Percentiles rank a stretch among this genome's conserved stretches.
phyloP scores from a whole-genome alignment of 768 basidiomycete genomes.

The Boletus rufocinnamomeus region DNA sequence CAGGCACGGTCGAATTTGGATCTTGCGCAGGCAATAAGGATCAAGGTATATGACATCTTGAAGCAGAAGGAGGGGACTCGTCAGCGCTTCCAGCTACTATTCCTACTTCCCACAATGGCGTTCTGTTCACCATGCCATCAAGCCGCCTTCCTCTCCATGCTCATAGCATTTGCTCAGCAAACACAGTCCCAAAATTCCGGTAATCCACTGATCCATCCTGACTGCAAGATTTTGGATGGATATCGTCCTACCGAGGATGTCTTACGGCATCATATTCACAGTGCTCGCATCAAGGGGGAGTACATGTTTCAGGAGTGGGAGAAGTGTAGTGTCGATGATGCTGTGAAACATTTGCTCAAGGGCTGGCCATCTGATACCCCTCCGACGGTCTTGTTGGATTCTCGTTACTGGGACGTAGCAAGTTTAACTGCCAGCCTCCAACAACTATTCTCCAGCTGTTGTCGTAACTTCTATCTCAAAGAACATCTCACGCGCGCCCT shows the following conservation, averaged over 20 bases:
- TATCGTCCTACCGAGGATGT: constrained; percentile 6
- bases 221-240: constrained; percentile 13
- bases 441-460: constrained; percentile 6
- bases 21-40: background rate
- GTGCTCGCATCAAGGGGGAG: background rate
- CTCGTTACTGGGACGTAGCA: background rate
- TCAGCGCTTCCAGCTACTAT: background rate
- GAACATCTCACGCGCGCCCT: background rate
- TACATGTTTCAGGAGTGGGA: background rate
- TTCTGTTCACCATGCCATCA: constrained; percentile 20
- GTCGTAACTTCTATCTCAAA: constrained; percentile 9
- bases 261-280: background rate
- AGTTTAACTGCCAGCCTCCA: background rate
- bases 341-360: constrained; percentile 1
- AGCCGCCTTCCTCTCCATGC: constrained; percentile 24
- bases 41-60: background rate
- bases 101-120: constrained; percentile 12
- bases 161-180: constrained; percentile 31
- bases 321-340: background rate
- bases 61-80: background rate
- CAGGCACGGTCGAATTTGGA: background rate
- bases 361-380: constrained; percentile 15
- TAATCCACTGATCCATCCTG: background rate
- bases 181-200: background rate
- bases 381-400: background rate